Conservation (phyloP, 768 basidiomycete genomes). For the Lentinula lateritia region DNA sequence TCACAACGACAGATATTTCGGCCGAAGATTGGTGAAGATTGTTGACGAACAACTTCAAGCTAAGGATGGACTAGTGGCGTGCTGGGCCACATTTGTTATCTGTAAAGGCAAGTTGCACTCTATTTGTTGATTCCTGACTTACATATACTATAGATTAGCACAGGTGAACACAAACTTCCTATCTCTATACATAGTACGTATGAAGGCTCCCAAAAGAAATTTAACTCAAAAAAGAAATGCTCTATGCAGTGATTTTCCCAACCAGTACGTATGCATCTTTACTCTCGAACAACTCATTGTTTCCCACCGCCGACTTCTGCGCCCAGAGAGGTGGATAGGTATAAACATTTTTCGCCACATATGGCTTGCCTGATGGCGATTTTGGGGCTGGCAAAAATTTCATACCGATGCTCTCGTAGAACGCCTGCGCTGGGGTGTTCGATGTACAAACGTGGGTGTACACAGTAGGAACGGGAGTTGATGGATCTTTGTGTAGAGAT, state of each 20-base stretch:
- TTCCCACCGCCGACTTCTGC: conserved; percentile 23
- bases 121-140: too few relatives aligned
- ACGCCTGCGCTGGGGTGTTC: conserved; percentile 33
- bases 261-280: conserved; percentile 39
- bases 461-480: conserved; percentile 21
- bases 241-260: conserved; percentile 22
- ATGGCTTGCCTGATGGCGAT: not conserved
- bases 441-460: conserved; percentile 42
- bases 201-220: not conserved
- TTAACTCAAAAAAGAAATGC: conserved; percentile 9
- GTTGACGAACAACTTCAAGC: too few relatives aligned
- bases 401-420: conserved; percentile 41
- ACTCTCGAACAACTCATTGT: conserved; percentile 26
- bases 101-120: too few relatives aligned
- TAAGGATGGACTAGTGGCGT: too few relatives aligned
- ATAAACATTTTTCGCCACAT: conserved; percentile 7
- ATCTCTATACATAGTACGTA: too few relatives aligned
- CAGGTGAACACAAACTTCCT: too few relatives aligned
- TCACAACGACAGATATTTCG: not conserved
- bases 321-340: not conserved
- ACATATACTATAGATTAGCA: too few relatives aligned
- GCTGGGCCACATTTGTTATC: too few relatives aligned
- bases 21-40: not conserved
- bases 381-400: not conserved
- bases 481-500: conserved; percentile 18